Base-by-base conservation (phyloP, 2,329 filamentous ascomycete species). In the Trichoderma atroviride region DNA sequence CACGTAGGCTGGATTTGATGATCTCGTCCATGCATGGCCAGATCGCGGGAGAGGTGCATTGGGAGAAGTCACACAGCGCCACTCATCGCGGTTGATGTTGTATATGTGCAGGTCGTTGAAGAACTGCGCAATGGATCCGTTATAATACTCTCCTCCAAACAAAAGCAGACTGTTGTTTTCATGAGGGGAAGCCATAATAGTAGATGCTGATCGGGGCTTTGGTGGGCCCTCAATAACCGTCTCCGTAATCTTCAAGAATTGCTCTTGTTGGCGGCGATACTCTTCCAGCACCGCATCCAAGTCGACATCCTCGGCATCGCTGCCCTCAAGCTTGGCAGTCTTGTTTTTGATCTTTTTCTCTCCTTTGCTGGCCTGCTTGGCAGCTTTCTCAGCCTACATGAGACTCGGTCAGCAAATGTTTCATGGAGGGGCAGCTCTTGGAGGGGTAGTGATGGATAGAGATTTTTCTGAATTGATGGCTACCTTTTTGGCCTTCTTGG, bases 101-200 rank as follows among this genome's bases (percentile, higher is more conserved):
- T 91, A 91, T 73, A 91, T 83, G 80, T 89, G 85, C 75, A 91
- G 79, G 76, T 90, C 88, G 76, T 90, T 89, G 79, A 86, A 90
- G 78, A 90, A 90, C 60, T 86, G 88, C 4, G 95, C 96, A 68
- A 96, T 83, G 2, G 92, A 92, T 5, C 96, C 96, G 81, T 98
- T 97, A 82, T 93, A 98, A 77, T 94, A 96, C 83, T 99, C 96
- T 73, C 96, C 96, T 19, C 95, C 96, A 79, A 96, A 99, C 5
- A 98, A 83, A 73, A 98, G 89, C 69, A 99, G 82, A 78, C 96
- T 94, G 80, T 96, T 96, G 75, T 87, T 88, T 81, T 96, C 95
- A 37, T 91, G 88, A 1, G 96, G 96, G 50, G 92, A 95, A 24
- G 93, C 93, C 73, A 97, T 86, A 70, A 99, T 83, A 0, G 92